Percentiles rank a stretch among this genome's conserved stretches.
Conservation (phyloP, 2,329 filamentous ascomycete species). For the Fusarium pilosicola region DNA sequence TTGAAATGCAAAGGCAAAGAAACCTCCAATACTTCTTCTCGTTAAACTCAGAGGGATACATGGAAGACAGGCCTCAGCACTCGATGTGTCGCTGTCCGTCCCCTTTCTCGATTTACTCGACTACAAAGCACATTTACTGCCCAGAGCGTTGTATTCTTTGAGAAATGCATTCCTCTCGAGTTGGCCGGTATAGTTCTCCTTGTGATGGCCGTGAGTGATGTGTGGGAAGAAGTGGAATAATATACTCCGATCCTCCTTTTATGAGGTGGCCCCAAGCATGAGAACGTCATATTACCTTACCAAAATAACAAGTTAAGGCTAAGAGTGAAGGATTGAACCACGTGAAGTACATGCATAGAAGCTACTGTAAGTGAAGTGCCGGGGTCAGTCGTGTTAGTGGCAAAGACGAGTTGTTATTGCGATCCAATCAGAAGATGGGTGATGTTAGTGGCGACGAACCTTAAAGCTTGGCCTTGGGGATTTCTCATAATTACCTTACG, state of each 20-base stretch:
- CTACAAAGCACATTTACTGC: neutral
- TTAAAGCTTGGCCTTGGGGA: neutral
- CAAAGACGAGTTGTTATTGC: slow-evolving; percentile 16
- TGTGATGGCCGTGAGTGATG: neutral
- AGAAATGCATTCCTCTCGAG: neutral
- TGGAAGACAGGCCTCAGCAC: neutral
- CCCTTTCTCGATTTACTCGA: neutral
- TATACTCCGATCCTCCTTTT: neutral
- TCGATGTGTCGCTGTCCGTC: neutral
- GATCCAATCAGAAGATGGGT: slow-evolving; percentile 11
- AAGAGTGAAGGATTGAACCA: neutral
- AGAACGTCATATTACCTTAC: neutral
- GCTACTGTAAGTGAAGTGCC: slow-evolving; percentile 5
- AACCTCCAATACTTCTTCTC: neutral
- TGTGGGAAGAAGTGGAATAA: neutral
- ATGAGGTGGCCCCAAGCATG: neutral
- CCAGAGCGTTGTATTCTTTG: neutral
- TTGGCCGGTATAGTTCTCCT: neutral
- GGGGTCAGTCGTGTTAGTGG: slow-evolving; percentile 5
- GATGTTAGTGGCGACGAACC: slow-evolving; percentile 10
- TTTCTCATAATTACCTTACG: neutral
- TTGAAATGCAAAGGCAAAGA: neutral
- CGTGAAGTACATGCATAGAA: neutral
- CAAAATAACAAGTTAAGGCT: neutral
- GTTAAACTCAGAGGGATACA: neutral